Base-by-base conservation (phyloP, 139 green algal genomes). In the Asterochloris erici region DNA sequence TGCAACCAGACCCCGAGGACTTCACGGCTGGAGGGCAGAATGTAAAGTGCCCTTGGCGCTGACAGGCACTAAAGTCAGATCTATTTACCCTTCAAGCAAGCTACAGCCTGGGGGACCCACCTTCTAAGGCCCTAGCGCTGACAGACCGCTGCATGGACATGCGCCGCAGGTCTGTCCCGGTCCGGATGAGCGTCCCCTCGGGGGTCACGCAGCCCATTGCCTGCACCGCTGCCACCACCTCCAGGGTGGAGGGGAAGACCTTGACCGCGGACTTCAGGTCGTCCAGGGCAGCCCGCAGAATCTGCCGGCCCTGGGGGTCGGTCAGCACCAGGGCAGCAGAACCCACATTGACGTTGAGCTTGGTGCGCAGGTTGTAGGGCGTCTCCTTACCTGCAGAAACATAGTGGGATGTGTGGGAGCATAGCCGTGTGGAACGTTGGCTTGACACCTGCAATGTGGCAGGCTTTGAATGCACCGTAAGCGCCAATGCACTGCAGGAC, bases 151-250 rank as follows among this genome's bases (percentile, higher is more conserved):
- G 24, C 23, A 80, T 24, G 23, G 60, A n/a, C 11, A 24, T 0
- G 10, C 47, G 82, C 15, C 54, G 71, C 68, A 84, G 68, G 2
- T 63, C 23, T 10, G 78, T 73, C 0, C 92, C 91, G 14, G 90
- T 93, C 77, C 86, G 85, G 26, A 98, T 80, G 23, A 98, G 84
- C 10, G 81, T 82, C 13, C 94, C 94, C 38, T 94, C 85, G 0
- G 91, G 88, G 0, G 88, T 82, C 14, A 88, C 81, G 15, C 97
- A 69, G 4, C 91, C 93, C 83, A 93, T 88, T 61, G 63, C 81
- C 66, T 71, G 74, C 28, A 79, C 76, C 68, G 76, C 76, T 21
- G 76, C 76, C 60, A 81, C 17, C 11, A 87, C 47, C n/a, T 77
- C 82, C 28, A 84, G 29, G 11, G 79, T 84, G 19, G 79, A 68